phyloP scores from a whole-genome alignment of 805 yeast species.

The Candida ficus region DNA sequence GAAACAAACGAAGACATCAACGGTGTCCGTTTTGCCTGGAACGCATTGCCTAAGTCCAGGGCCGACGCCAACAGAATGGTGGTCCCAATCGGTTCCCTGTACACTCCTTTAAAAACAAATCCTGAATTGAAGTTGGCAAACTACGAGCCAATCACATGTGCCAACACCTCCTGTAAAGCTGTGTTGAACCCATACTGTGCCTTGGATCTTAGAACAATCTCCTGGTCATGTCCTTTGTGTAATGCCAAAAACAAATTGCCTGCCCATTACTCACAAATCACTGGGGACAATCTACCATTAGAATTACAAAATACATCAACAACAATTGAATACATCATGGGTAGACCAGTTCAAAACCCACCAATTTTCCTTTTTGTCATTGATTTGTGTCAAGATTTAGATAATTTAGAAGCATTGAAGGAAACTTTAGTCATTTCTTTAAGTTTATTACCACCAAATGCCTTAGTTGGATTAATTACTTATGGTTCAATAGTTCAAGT shows the following conservation, averaged over 20 bases:
- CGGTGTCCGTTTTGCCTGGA: slow-evolving; percentile 77
- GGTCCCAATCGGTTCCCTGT: slow-evolving; percentile 89
- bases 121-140: slow-evolving; percentile 72
- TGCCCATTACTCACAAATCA: slow-evolving; percentile 69
- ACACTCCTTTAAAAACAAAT: slow-evolving; percentile 86
- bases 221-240: slow-evolving; percentile 89
- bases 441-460: slow-evolving; percentile 81
- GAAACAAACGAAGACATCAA: slow-evolving; percentile 65
- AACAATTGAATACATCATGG: slow-evolving; percentile 80
- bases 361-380: slow-evolving; percentile 84
- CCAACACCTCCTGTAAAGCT: slow-evolving; percentile 72
- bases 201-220: slow-evolving; percentile 66
- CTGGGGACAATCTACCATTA: slow-evolving; percentile 72
- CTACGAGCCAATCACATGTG: slow-evolving; percentile 83
- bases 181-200: slow-evolving; percentile 84
- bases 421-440: slow-evolving; percentile 74
- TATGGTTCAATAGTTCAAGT: slow-evolving; percentile 88
- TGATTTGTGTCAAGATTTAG: slow-evolving; percentile 87
- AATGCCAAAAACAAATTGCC: slow-evolving; percentile 74
- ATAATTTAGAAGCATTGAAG: slow-evolving; percentile 77
- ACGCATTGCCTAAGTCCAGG: slow-evolving; percentile 82
- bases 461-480: slow-evolving; percentile 82
- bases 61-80: slow-evolving; percentile 87
- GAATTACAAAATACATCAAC: slow-evolving; percentile 67
- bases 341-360: slow-evolving; percentile 76